Conservation (phyloP, 805 yeast genomes). For the Dipodascopsis tothii region DNA sequence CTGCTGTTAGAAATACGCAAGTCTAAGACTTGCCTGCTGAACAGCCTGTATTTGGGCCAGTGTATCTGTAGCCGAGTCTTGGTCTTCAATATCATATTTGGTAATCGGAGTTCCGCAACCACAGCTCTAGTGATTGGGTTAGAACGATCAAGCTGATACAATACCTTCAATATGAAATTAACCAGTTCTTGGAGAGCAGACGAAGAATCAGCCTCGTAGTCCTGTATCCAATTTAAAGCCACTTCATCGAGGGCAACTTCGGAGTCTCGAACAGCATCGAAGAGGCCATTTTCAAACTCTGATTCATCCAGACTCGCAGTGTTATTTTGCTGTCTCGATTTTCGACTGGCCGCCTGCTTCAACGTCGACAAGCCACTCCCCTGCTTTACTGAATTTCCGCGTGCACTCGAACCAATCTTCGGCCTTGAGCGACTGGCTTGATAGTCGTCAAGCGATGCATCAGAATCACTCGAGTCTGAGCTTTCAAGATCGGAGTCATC, state of each 20-base stretch:
- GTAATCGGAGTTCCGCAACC: constrained; percentile 31
- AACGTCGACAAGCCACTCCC: too few relatives aligned
- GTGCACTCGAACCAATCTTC: too few relatives aligned
- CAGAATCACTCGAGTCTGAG: too few relatives aligned
- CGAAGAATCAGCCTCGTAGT: constrained; percentile 39
- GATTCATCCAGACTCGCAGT: too few relatives aligned
- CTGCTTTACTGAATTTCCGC: too few relatives aligned
- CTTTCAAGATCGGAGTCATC: too few relatives aligned
- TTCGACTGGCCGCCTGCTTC: too few relatives aligned
- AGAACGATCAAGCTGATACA: background rate
- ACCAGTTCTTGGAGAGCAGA: constrained; percentile 54
- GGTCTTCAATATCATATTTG: constrained; percentile 65
- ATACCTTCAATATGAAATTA: constrained; percentile 53
- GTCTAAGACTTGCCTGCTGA: constrained; percentile 21
- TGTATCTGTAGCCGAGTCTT: constrained; percentile 65
- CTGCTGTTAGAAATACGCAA: background rate
- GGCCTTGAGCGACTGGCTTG: too few relatives aligned
- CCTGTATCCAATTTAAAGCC: constrained; percentile 53
- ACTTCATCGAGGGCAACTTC: constrained; percentile 45
- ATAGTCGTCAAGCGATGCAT: too few relatives aligned
- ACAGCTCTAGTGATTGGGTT: constrained; percentile 11
- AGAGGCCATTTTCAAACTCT: too few relatives aligned
- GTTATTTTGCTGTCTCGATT: too few relatives aligned
- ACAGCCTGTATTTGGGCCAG: constrained; percentile 59
- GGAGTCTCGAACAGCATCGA: constrained; percentile 44